Conservation (phyloP, 495 filamentous ascomycete species). For the Aspergillus campestris region DNA sequence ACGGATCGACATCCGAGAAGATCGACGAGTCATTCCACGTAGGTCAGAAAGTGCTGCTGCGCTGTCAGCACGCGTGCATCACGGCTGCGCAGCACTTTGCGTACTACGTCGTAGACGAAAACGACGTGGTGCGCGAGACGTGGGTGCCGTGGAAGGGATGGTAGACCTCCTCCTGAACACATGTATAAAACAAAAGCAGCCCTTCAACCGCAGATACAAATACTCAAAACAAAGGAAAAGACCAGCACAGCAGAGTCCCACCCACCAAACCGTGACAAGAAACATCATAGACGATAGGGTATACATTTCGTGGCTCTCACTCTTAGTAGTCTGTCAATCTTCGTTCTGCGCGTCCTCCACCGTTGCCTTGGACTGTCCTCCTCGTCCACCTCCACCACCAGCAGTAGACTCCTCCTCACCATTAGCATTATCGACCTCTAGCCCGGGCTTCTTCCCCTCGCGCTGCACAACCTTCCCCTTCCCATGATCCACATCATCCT, state of each 20-base stretch:
- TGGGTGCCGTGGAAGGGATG: slow-evolving; percentile 27
- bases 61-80: slow-evolving; percentile 26
- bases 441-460: slow-evolving; percentile 3
- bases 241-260: too few relatives aligned
- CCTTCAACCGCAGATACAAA: too few relatives aligned
- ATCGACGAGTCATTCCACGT: slow-evolving; percentile 15
- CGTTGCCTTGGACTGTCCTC: slow-evolving; percentile 1
- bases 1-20: slow-evolving; percentile 2
- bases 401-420: neutral
- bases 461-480: slow-evolving; percentile 15
- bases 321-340: neutral
- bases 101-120: slow-evolving; percentile 20
- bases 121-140: slow-evolving; percentile 20
- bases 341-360: slow-evolving; percentile 5
- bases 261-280: too few relatives aligned
- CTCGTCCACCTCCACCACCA: neutral
- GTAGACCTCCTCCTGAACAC: slow-evolving; percentile 2
- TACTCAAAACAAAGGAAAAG: too few relatives aligned
- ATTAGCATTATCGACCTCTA: neutral
- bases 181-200: too few relatives aligned
- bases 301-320: too few relatives aligned
- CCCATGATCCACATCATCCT: slow-evolving; percentile 10
- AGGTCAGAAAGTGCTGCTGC: slow-evolving; percentile 20
- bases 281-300: too few relatives aligned
- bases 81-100: slow-evolving; percentile 18